Evolutionary conservation across 805 yeast species (phyloP), one percentile per base, ranked within the genome.

Genomic region (Suhomyces emberorum): DNA sequence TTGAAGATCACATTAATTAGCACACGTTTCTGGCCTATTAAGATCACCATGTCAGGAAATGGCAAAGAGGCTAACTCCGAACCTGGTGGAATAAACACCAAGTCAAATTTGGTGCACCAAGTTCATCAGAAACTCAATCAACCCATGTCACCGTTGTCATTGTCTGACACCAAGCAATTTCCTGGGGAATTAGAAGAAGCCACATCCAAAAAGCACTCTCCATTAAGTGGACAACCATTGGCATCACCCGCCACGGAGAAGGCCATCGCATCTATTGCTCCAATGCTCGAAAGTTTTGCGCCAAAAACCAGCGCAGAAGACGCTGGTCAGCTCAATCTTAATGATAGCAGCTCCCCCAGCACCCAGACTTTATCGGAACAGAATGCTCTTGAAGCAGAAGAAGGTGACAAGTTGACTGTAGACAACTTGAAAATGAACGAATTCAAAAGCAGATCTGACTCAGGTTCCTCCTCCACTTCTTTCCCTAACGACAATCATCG

Each of bases 191-290:
- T 15, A 11, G 27, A 21, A 22, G 20, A 27, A 16, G 6, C 18
- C 7, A 7, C 37, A 11, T 26, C 27, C 12, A 21, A 21, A 15
- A 6, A 14, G 21, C 27, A 26, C 19, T 11, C 23, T 7, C 22
- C 22, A 20, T 20, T 20, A 9, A 11, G 22, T 14, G 26, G 30
- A 15, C 45, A 37, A 15, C 51, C 47, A 23, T 29, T 43, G n/a
- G 43, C 55, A 3, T 45, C 60, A 1, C 63, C 64, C 9, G 60
- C 59, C 19, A 65, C 72, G 3, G 62, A 66, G 38, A 77, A 69
- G 44, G 91, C 91, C 9, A 80, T 83, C 69, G 89, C 86, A 8
- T 74, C 87, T 0, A 77, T 84, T 29, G 91, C 91, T 1, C 93
- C 95, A 2, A 82, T 84, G 53, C 58, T 85, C 27, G 88, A 81